phyloP scores from a whole-genome alignment of 441 rosid species.

The Eutrema salsugineum region DNA sequence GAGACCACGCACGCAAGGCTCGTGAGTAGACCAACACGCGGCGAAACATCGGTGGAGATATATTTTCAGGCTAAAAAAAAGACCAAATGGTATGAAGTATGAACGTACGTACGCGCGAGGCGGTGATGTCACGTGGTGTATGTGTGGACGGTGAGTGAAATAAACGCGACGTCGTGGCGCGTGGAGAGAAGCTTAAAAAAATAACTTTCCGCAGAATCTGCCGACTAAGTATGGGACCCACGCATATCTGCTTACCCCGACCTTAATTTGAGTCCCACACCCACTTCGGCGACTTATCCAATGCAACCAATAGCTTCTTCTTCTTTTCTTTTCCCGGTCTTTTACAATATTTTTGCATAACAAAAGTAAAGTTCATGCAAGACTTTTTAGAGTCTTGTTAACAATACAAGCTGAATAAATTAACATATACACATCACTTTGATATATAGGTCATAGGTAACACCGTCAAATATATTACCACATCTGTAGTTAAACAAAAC shows the following conservation, averaged over 20 bases:
- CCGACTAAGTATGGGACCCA: slow-evolving; percentile 18
- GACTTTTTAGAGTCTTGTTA: too few relatives aligned
- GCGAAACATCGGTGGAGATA: not conserved
- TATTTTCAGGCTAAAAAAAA: not conserved
- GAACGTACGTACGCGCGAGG: not conserved
- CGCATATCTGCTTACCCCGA: slow-evolving; percentile 15
- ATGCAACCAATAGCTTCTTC: not conserved
- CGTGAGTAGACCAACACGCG: slow-evolving; percentile 12
- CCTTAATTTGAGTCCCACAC: slow-evolving; percentile 21
- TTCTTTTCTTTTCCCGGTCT: not conserved
- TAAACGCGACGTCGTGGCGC: not conserved
- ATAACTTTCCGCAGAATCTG: slow-evolving; percentile 3
- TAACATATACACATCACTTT: too few relatives aligned
- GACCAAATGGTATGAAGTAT: not conserved
- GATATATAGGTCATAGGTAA: too few relatives aligned
- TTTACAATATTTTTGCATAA: too few relatives aligned
- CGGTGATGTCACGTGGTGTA: slow-evolving; percentile 8
- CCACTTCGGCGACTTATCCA: slow-evolving; percentile 13
- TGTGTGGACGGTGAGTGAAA: slow-evolving; percentile 5
- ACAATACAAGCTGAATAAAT: too few relatives aligned
- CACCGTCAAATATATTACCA: too few relatives aligned
- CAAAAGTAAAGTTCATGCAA: too few relatives aligned
- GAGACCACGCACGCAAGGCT: slow-evolving; percentile 8
- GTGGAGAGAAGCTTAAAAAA: not conserved
- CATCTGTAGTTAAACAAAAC: too few relatives aligned